Evolutionary conservation across 2,329 filamentous ascomycete species (phyloP).

Genomic region (Phaeomoniella chlamydospora): DNA sequence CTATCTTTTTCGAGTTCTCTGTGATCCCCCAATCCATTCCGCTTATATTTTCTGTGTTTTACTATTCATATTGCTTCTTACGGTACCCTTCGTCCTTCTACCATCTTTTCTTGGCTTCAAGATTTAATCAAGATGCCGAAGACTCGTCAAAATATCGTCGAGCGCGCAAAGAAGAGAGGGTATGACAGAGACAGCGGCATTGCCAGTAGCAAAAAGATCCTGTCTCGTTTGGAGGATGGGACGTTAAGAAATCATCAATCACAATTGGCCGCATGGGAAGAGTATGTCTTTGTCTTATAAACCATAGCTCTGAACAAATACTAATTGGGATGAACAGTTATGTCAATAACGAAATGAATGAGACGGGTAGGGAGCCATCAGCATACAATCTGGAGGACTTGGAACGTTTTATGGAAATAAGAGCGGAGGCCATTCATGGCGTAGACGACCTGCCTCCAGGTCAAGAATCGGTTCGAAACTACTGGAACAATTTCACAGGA

Average conservation of each 20-base stretch:
- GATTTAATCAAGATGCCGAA: not conserved
- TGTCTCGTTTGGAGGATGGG: not conserved
- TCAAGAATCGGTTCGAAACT: not conserved
- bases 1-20: not conserved
- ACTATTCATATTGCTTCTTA: too few relatives aligned
- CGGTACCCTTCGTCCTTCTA: too few relatives aligned
- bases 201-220: not conserved
- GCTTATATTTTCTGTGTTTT: not conserved
- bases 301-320: not conserved
- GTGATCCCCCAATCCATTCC: not conserved
- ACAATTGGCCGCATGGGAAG: not conserved
- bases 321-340: not conserved
- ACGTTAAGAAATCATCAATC: not conserved
- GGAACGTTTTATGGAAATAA: not conserved
- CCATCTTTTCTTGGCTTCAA: too few relatives aligned
- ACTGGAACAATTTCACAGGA: slow-evolving; percentile 1
- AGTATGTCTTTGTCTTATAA: slow-evolving; percentile 1
- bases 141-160: not conserved
- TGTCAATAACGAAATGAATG: not conserved
- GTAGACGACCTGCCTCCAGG: not conserved
- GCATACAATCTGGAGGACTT: not conserved
- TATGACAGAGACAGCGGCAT: not conserved
- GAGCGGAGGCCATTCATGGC: not conserved
- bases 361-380: not conserved
- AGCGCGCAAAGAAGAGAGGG: not conserved